Evolutionary conservation across 2,329 filamentous ascomycete species (phyloP).

Genomic region (Hansfordia pulvinata): DNA sequence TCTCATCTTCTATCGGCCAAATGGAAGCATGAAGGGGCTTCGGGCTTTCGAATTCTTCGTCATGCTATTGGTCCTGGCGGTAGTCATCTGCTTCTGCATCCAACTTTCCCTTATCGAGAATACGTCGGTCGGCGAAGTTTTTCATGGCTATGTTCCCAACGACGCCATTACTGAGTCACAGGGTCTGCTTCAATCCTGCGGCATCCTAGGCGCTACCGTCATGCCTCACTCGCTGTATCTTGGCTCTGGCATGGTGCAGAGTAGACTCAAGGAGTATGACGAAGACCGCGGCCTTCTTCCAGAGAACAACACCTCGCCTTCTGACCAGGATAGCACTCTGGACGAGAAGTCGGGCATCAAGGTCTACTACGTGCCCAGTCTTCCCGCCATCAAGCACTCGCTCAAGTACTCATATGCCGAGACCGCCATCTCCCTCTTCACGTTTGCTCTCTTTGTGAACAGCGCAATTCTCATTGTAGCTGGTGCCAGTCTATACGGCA

Average conservation of each 20-base stretch:
- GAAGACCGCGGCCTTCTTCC: slow-evolving; percentile 38
- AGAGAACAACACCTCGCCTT: slow-evolving; percentile 12
- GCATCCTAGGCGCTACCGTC: slow-evolving; percentile 64
- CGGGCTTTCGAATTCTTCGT: slow-evolving; percentile 54
- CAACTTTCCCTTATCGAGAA: slow-evolving; percentile 49
- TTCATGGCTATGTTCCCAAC: slow-evolving; percentile 52
- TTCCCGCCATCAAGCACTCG: slow-evolving; percentile 59
- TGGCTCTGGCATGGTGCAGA: slow-evolving; percentile 55
- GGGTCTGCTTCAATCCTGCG: slow-evolving; percentile 57
- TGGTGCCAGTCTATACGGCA: slow-evolving; percentile 59
- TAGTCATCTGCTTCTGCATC: slow-evolving; percentile 58
- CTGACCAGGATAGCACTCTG: slow-evolving; percentile 14
- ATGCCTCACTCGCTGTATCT: slow-evolving; percentile 60
- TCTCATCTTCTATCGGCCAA: slow-evolving; percentile 50
- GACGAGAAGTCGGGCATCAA: slow-evolving; percentile 34
- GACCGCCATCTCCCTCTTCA: slow-evolving; percentile 59
- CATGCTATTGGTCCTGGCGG: slow-evolving; percentile 48
- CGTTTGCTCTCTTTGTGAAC: slow-evolving; percentile 77
- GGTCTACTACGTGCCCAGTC: slow-evolving; percentile 54
- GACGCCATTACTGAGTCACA: slow-evolving; percentile 40
- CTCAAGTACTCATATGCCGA: slow-evolving; percentile 63
- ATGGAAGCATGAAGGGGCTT: slow-evolving; percentile 42
- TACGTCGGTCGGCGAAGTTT: slow-evolving; percentile 42
- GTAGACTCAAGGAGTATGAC: slow-evolving; percentile 52
- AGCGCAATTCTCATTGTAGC: slow-evolving; percentile 71